phyloP scores from a whole-genome alignment of 139 green algal genomes.

The Marvania coccoides region DNA sequence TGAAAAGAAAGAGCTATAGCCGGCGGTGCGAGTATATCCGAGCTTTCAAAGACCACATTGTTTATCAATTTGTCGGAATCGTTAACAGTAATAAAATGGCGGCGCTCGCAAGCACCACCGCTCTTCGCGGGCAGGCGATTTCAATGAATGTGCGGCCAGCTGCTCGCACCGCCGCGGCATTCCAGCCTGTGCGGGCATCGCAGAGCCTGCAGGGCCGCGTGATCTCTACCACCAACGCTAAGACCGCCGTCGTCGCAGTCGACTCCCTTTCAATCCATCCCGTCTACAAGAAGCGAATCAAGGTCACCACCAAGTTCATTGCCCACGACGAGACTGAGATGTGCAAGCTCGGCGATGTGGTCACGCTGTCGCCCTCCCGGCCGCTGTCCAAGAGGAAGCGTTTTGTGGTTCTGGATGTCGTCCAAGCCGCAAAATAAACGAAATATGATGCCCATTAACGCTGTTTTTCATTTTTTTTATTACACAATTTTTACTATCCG shows the following conservation, averaged over 20 bases:
- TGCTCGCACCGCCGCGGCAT: not conserved
- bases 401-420: constrained; percentile 15
- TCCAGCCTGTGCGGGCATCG: not conserved
- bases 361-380: constrained; percentile 14
- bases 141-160: too few relatives aligned
- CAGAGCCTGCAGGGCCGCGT: constrained; percentile 32
- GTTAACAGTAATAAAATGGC: too few relatives aligned
- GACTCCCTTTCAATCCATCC: constrained; percentile 18
- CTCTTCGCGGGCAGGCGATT: too few relatives aligned
- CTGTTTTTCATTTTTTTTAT: too few relatives aligned
- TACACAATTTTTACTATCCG: too few relatives aligned
- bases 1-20: too few relatives aligned
- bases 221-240: constrained; percentile 30
- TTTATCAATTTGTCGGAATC: too few relatives aligned
- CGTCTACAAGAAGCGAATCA: constrained; percentile 36
- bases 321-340: constrained; percentile 35
- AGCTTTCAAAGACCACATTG: too few relatives aligned
- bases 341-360: constrained; percentile 28
- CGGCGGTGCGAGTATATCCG: too few relatives aligned
- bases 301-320: constrained; percentile 24
- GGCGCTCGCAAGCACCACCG: too few relatives aligned
- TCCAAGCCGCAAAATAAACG: constrained; percentile 1
- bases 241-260: constrained; percentile 42
- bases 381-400: constrained; percentile 38
- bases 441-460: too few relatives aligned